Base-by-base conservation (phyloP, 2,329 filamentous ascomycete species). In the Graphium sp. region DNA sequence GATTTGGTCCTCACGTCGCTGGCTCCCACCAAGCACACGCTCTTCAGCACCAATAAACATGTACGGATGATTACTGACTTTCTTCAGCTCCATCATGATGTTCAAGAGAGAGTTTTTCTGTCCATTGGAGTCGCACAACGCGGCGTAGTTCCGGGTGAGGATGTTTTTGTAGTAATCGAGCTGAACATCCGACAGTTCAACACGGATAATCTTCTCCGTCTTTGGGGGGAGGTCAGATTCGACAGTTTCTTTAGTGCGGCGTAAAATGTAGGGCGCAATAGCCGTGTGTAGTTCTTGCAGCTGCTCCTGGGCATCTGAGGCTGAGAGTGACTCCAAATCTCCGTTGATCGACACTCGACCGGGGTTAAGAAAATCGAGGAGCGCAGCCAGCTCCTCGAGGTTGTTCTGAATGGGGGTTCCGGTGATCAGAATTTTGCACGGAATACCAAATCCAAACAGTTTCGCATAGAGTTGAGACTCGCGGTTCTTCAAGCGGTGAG, bases 71-170 rank as follows among this genome's bases (percentile, higher is more conserved):
- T 98, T 98, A 56, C 87, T 95, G 48, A 89, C 84, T 53, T 98
- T 98, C 60, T 98, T 98, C 44, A 98, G 54, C 51, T 98, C 89
- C 89, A 98, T 98, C 72, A 98, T 94, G 48, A 98, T 89, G 52
- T 98, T 98, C 37, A 98, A 60, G 10, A 98, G 58, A 0, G 87
- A 95, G 39, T 92, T 87, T 52, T 93, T 95, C 49, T 91, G 82
- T 5, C 87, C 89, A 35, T 73, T 82, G 25, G 84, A 87, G 44
- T 93, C 81, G 41, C 91, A 93, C 18, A 98, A 64, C 4, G 87
- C 89, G 18, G 84, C 74, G 44, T 98, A 98, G 47, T 98, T 98
- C 43, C 87, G 76, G 0, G 89, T 95, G 15, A 98, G 62, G 34
- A 98, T 95, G 45, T 95, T 95, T 56, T 95, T 95, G 61, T 98